Percentiles rank a stretch among this genome's conserved stretches.
These are phyloP conservation scores for Aspergillus clavatus DNA, from an alignment of 2,329 filamentous ascomycete genomes.

Conservation along the genomic window DNA sequence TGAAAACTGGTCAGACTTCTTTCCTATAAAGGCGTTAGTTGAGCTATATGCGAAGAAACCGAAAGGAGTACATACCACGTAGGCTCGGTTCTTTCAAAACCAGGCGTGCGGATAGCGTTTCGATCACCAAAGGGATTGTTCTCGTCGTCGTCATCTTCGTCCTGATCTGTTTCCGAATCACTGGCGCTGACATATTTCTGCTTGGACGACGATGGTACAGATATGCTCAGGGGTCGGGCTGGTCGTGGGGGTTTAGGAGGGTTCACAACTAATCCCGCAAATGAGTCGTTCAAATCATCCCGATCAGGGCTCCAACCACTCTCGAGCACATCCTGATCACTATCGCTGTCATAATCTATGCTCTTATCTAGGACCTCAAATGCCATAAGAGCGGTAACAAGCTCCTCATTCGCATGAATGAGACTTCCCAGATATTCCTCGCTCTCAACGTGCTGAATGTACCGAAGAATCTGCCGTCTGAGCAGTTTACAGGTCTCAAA, in stretches of 20 bases:
- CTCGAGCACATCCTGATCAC: conserved; percentile 51
- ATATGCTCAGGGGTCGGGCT: conserved; percentile 58
- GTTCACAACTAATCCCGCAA: conserved; percentile 34
- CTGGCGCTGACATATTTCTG: conserved; percentile 50
- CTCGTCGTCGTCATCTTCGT: conserved; percentile 66
- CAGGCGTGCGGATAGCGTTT: conserved; percentile 53
- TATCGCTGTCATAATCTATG: conserved; percentile 59
- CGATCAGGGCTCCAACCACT: conserved; percentile 27
- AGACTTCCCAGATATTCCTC: conserved; percentile 90
- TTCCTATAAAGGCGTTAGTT: conserved; percentile 21
- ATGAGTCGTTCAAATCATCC: conserved; percentile 26
- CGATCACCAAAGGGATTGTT: conserved; percentile 82
- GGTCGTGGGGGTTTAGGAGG: conserved; percentile 43
- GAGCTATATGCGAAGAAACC: neutral
- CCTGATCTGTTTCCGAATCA: conserved; percentile 47
- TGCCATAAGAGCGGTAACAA: conserved; percentile 88
- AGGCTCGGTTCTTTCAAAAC: conserved; percentile 27
- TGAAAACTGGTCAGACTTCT: conserved; percentile 19
- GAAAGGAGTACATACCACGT: conserved; percentile 29
- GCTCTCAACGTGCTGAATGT: conserved; percentile 85
- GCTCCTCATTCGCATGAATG: conserved; percentile 89
- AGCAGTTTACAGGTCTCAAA: conserved; percentile 86
- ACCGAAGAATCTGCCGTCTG: conserved; percentile 77
- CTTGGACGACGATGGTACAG: conserved; percentile 16
- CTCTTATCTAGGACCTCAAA: conserved; percentile 82